phyloP scores from a whole-genome alignment of 2,329 filamentous ascomycete species.

The Blumeriella jaapii region DNA sequence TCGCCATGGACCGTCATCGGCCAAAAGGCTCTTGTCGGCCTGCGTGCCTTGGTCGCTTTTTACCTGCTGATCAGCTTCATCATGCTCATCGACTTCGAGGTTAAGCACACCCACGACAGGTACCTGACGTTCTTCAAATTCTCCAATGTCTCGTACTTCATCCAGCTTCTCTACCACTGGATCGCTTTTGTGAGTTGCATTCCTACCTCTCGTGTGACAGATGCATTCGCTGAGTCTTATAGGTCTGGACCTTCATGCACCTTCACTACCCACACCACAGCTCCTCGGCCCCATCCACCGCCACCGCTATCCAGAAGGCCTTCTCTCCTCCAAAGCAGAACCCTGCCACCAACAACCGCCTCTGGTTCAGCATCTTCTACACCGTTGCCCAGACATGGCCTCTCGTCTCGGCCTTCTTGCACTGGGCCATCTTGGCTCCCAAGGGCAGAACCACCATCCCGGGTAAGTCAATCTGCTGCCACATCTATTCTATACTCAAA shows the following conservation, averaged over 20 bases:
- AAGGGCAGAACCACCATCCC: slow-evolving; percentile 14
- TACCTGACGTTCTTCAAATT: slow-evolving; percentile 22
- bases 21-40: slow-evolving; percentile 21
- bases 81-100: slow-evolving; percentile 21
- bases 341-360: slow-evolving; percentile 17
- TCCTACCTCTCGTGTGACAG: not conserved
- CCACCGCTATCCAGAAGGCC: slow-evolving; percentile 14
- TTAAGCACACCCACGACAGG: slow-evolving; percentile 13
- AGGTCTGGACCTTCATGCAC: slow-evolving; percentile 28
- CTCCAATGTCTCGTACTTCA: slow-evolving; percentile 22
- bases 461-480: slow-evolving; percentile 7
- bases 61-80: slow-evolving; percentile 20
- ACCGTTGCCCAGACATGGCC: slow-evolving; percentile 23
- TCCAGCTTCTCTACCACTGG: slow-evolving; percentile 24
- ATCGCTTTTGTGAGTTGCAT: slow-evolving; percentile 23
- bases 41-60: slow-evolving; percentile 18
- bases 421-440: slow-evolving; percentile 25
- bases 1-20: slow-evolving; percentile 25
- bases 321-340: slow-evolving; percentile 21
- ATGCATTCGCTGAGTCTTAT: not conserved
- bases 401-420: slow-evolving; percentile 21
- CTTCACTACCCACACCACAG: slow-evolving; percentile 24
- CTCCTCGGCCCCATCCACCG: slow-evolving; percentile 7
- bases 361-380: slow-evolving; percentile 27
- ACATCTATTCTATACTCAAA: slow-evolving; percentile 6